phyloP scores from a whole-genome alignment of 208 protist species.

The Blastocrithidia nonstop region DNA sequence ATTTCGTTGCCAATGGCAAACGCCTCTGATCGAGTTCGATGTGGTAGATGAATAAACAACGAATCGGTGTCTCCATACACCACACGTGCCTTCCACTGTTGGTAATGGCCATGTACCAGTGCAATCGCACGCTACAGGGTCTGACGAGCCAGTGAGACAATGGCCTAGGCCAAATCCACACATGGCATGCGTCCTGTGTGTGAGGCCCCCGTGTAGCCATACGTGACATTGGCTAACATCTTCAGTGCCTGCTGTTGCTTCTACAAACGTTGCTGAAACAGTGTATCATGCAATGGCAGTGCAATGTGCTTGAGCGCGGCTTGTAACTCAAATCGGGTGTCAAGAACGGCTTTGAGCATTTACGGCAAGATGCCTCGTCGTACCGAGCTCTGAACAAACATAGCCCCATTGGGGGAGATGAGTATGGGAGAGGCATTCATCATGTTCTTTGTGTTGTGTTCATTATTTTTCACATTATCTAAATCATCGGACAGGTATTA shows the following conservation, averaged over 20 bases:
- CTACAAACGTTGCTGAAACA: constrained; percentile 70
- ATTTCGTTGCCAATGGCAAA: constrained; percentile 58
- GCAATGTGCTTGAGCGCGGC: constrained; percentile 54
- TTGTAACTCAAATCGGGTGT: constrained; percentile 72
- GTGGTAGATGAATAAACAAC: constrained; percentile 91
- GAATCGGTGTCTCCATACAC: constrained; percentile 99
- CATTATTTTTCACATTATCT: background rate
- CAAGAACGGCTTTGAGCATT: constrained; percentile 62
- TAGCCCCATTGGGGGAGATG: constrained; percentile 57
- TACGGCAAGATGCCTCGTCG: constrained; percentile 54
- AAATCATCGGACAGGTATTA: constrained; percentile 74
- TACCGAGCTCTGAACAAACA: constrained; percentile 40
- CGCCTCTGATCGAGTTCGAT: constrained; percentile 36
- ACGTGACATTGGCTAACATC: constrained; percentile 98
- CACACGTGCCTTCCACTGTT: constrained; percentile 88
- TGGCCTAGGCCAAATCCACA: constrained; percentile 88
- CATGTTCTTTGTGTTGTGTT: background rate
- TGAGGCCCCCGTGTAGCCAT: constrained; percentile 98
- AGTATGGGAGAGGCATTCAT: constrained; percentile 14
- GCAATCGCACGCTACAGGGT: constrained; percentile 97
- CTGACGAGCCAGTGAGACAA: constrained; percentile 96
- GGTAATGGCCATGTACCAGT: constrained; percentile 91
- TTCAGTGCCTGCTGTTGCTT: constrained; percentile 98
- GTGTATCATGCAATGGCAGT: constrained; percentile 13
- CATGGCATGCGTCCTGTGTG: constrained; percentile 98